Base-by-base conservation (phyloP, 140 eudicot genomes). In the Stevia rebaudiana region DNA sequence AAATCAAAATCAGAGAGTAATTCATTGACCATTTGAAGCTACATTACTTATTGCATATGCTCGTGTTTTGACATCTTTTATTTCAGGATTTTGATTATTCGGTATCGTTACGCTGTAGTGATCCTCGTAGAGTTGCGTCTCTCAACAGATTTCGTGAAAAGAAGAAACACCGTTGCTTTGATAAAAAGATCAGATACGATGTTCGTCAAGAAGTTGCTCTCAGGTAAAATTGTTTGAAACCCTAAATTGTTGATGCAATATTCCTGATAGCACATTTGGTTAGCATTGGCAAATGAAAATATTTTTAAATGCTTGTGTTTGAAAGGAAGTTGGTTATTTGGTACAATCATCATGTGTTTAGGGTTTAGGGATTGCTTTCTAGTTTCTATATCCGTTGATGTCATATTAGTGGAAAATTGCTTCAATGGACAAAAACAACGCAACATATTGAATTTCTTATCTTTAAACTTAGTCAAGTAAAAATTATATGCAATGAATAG, bases 201-300 rank as follows among this genome's bases (percentile, higher is more conserved):
- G 86, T 87, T 36, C 88, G 91, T 11, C 82, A 78, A 54, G 81
- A 81, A 73, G 91, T 81, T 67, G 95, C 95, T 33, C 50, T 57
- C 21, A 81, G 87, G 94, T 84, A 78, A 57, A 39, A 40, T 57
- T 65, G 15, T 49, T 63, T 18, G 21, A 54, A 16, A 30, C 46
- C 36, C 19, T 61, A 12, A 41, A 33, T 28, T 65, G 46, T 72
- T 51, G 25, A 37, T 53, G 33, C 15, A 3, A 16, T 21, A 64
- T 3, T 44, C 50, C 1, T 15, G 22, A 44, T 44, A 44, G 21
- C 50, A 44, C 21, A 44, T 44, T 44, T 44, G 25, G n/a, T 22
- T 7, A 18, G 2, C 28, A 49, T 22, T 49, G 5, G 13, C 55
- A 49, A 18, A 18, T 49, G n/a, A 49, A 49, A 46, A 44, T 18